Percentiles rank a stretch among this genome's conserved stretches.
Evolutionary conservation across 495 filamentous ascomycete genomes (phyloP).

Genomic region (Parmelia sp.): DNA sequence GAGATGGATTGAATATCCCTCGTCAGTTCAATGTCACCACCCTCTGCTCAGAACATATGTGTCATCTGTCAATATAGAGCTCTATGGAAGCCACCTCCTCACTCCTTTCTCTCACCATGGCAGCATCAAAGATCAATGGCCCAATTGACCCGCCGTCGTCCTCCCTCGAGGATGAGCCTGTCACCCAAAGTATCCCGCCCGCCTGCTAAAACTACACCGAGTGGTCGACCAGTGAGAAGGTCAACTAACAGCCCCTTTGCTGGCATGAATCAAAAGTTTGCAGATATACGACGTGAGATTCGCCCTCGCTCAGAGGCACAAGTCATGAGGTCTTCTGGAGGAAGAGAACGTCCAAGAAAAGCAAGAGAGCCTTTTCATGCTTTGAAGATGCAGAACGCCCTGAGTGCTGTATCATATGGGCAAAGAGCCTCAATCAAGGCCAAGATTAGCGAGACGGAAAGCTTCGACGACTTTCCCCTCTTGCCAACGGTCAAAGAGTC

Average conservation of each 20-base stretch:
- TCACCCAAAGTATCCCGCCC: constrained; percentile 63
- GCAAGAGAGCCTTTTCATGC: constrained; percentile 62
- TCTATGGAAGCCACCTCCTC: constrained; percentile 17
- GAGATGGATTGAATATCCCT: background rate
- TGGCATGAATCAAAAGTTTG: constrained; percentile 70
- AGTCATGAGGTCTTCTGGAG: constrained; percentile 33
- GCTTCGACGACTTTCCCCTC: constrained; percentile 74
- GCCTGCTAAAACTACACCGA: constrained; percentile 39
- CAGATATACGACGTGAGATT: constrained; percentile 46
- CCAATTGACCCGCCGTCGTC: constrained; percentile 36
- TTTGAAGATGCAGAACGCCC: constrained; percentile 85
- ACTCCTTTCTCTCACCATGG: constrained; percentile 26
- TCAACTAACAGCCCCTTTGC: constrained; percentile 56
- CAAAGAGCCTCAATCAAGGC: constrained; percentile 62
- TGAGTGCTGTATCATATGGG: constrained; percentile 68
- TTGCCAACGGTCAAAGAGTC: constrained; percentile 68
- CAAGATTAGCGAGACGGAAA: constrained; percentile 59
- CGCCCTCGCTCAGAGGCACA: constrained; percentile 37
- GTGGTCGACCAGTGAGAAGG: constrained; percentile 21
- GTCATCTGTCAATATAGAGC: constrained; percentile 37
- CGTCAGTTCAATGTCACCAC: constrained; percentile 9
- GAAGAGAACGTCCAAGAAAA: constrained; percentile 35
- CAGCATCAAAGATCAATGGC: constrained; percentile 38
- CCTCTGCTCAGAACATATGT: constrained; percentile 22
- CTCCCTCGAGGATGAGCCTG: constrained; percentile 69